Conservation (phyloP, 305 asterid species). For the Solanum hybrid region DNA sequence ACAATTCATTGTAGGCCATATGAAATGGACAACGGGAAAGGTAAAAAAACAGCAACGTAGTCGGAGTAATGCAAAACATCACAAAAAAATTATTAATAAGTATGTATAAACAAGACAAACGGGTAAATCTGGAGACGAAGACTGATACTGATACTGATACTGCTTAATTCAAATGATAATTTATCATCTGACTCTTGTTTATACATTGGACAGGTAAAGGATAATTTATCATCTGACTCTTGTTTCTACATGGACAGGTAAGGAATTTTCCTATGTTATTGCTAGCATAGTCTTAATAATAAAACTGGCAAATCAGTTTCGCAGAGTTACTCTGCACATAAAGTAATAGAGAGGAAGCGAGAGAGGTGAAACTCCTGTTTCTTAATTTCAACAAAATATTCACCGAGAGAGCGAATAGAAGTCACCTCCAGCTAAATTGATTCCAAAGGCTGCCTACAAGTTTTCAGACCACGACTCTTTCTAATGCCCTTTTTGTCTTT, state of each 20-base stretch:
- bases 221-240: background rate
- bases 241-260: background rate
- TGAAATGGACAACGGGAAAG: background rate
- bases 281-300: background rate
- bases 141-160: background rate
- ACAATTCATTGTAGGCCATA: constrained; percentile 1
- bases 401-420: background rate
- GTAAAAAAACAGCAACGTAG: background rate
- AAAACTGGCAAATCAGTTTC: background rate
- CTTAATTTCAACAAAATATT: background rate
- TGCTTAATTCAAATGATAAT: constrained; percentile 1
- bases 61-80: background rate
- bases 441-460: background rate
- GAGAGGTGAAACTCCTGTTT: background rate
- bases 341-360: background rate
- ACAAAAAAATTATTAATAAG: background rate
- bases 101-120: background rate
- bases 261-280: background rate
- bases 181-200: background rate
- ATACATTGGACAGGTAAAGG: background rate
- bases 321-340: background rate
- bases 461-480: background rate
- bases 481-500: background rate
- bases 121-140: background rate
- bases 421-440: background rate